Percentiles rank a stretch among this genome's conserved stretches.
phyloP scores from a whole-genome alignment of 371 early-diverging fungal genomes.

The Mucor irregularis region DNA sequence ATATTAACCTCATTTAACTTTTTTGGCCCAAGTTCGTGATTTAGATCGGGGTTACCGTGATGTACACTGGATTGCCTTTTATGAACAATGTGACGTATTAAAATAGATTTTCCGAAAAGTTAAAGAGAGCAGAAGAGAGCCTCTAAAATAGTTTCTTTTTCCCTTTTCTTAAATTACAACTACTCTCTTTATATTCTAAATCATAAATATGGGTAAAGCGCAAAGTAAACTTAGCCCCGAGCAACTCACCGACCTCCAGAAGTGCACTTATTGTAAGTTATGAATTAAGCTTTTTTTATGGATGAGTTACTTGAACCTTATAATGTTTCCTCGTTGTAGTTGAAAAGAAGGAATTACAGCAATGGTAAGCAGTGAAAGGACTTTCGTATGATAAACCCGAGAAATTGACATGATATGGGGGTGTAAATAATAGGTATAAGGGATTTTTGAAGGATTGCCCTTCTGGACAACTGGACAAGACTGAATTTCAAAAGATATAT shows the following conservation, averaged over 20 bases:
- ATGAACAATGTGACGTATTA: no score
- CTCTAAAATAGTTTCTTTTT: no score
- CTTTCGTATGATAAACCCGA: neutral
- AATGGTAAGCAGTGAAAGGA: conserved; percentile 68
- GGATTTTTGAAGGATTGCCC: conserved; percentile 95
- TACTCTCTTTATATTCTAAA: no score
- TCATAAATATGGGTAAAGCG: conserved; percentile 83
- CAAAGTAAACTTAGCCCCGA: conserved; percentile 83
- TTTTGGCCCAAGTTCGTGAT: no score
- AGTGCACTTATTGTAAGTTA: conserved; percentile 80
- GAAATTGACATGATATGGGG: neutral
- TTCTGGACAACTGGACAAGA: conserved; percentile 78
- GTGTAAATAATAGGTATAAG: conserved; percentile 89
- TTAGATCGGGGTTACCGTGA: no score
- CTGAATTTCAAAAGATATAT: conserved; percentile 92
- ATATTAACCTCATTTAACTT: no score
- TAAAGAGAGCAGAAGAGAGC: no score
- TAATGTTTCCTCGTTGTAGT: conserved; percentile 49
- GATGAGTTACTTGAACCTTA: neutral
- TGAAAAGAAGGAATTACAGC: conserved; percentile 91
- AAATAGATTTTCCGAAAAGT: no score
- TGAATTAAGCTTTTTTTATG: neutral
- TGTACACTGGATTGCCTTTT: no score
- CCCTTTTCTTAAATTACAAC: conserved; percentile 6
- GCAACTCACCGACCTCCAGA: conserved; percentile 79